phyloP scores from a whole-genome alignment of 768 basidiomycete species.

The Russula vinacea region DNA sequence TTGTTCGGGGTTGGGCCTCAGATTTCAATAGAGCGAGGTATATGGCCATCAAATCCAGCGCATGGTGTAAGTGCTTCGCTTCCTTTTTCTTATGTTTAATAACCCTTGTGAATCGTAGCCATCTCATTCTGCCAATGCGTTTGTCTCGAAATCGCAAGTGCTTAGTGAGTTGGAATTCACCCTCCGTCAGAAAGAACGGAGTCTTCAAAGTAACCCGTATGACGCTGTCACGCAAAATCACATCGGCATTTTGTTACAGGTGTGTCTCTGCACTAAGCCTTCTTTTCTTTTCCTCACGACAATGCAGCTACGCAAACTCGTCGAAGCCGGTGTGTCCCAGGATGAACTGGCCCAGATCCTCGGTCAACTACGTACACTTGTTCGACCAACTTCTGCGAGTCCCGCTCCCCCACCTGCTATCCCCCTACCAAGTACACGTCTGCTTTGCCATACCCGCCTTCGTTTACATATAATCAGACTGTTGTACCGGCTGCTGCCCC shows the following conservation, averaged over 20 bases:
- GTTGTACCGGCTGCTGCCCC: slow-evolving; percentile 33
- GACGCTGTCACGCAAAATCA: slow-evolving; percentile 68
- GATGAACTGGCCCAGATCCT: slow-evolving; percentile 76
- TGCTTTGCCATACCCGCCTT: slow-evolving; percentile 30
- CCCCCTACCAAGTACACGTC: slow-evolving; percentile 23
- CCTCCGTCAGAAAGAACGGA: slow-evolving; percentile 75
- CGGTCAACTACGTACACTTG: slow-evolving; percentile 60
- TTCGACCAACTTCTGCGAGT: slow-evolving; percentile 39
- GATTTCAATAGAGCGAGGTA: slow-evolving; percentile 75
- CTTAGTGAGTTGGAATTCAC: slow-evolving; percentile 80
- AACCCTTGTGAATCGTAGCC: not conserved
- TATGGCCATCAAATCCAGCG: slow-evolving; percentile 58
- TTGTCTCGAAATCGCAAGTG: slow-evolving; percentile 74
- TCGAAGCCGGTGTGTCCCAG: slow-evolving; percentile 78
- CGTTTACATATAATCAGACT: slow-evolving; percentile 34
- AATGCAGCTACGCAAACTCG: slow-evolving; percentile 62
- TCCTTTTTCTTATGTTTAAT: not conserved
- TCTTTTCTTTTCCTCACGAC: slow-evolving; percentile 22
- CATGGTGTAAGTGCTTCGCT: slow-evolving; percentile 40
- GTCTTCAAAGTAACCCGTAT: slow-evolving; percentile 66
- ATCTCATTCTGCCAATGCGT: slow-evolving; percentile 42
- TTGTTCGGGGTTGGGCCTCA: slow-evolving; percentile 83
- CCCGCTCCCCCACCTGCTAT: slow-evolving; percentile 24
- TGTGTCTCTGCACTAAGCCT: slow-evolving; percentile 38
- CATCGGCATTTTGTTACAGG: slow-evolving; percentile 76